A percentile compares a stretch with the other conserved stretches of the same genome.
Evolutionary conservation across 352 stramenopile species (phyloP).

Genomic region (Phytophthora meadii): DNA sequence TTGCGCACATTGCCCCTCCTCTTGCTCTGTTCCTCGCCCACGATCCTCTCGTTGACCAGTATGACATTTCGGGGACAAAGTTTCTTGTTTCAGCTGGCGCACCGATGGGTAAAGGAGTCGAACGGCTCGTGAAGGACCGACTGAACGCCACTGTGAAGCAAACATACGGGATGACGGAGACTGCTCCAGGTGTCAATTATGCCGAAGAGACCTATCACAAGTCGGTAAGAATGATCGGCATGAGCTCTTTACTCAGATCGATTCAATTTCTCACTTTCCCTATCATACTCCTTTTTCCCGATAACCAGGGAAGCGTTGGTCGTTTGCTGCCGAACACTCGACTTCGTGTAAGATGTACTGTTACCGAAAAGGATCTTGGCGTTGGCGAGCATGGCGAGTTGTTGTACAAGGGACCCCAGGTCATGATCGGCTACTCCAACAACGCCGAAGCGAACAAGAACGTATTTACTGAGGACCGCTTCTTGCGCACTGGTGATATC

Average conservation of each 20-base stretch:
- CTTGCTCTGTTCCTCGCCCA: slow-evolving; percentile 87
- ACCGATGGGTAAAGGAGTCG: slow-evolving; percentile 83
- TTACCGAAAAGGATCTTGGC: slow-evolving; percentile 50
- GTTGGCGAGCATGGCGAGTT: slow-evolving; percentile 75
- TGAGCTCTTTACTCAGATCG: neutral
- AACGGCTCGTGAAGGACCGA: slow-evolving; percentile 70
- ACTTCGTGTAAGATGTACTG: slow-evolving; percentile 55
- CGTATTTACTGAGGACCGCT: slow-evolving; percentile 82
- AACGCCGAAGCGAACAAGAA: slow-evolving; percentile 83
- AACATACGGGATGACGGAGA: slow-evolving; percentile 74
- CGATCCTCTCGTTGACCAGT: slow-evolving; percentile 91
- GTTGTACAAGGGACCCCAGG: slow-evolving; percentile 88
- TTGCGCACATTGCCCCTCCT: slow-evolving; percentile 86
- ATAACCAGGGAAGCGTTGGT: slow-evolving; percentile 50
- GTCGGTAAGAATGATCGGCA: slow-evolving; percentile 18
- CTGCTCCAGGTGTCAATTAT: slow-evolving; percentile 45
- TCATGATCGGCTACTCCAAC: slow-evolving; percentile 95
- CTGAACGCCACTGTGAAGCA: slow-evolving; percentile 62
- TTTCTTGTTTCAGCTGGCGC: slow-evolving; percentile 86
- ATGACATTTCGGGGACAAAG: slow-evolving; percentile 86
- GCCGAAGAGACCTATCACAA: slow-evolving; percentile 35
- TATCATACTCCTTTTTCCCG: neutral
- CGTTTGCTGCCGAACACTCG: slow-evolving; percentile 67
- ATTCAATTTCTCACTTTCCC: neutral
- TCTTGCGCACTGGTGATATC: slow-evolving; percentile 91